Evolutionary conservation across 768 basidiomycete genomes (phyloP), one percentile per base, ranked within the genome.

Genomic region (Mycena polygramma): DNA sequence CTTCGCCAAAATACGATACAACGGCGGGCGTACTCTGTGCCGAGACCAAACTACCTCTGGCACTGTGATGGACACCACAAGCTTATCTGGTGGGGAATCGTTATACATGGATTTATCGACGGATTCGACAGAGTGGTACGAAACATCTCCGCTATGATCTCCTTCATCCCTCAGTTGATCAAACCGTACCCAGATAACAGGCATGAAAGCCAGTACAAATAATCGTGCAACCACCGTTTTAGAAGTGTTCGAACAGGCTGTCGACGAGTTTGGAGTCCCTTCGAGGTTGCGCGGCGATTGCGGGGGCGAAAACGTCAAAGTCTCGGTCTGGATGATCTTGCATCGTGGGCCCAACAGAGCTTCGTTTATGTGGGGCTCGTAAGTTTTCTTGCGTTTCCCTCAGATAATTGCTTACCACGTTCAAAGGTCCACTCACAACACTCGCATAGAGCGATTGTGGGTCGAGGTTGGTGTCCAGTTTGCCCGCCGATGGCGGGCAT

Each of bases 41-140:
- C 66, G 11, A 55, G 71, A 15, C 75, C 77, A 24, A 75, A 77
- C 66, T 69, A 69, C 8, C 63, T 75, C 1, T 78, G 77, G 77
- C 77, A 78, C 30, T 46, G 75, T 20, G 45, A 46, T 19, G 45
- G 45, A 46, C 45, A 46, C 19, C 45, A 46, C 7, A 78, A 76
- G 51, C 53, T 79, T 7, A 78, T 79, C 55, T 65, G 49, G 7
- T 80, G 76, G 75, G 77, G 77, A n/a, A 51, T 51, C 2, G 49
- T 51, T 2, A 51, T 51, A 9, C 49, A 51, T 24, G 49, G 49
- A 9, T 51, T 51, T 51, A 26, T 51, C 17, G 45, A 46, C 17
- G 45, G 45, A 7, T 46, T 17, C 19, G 14, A 19, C 45, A 15
- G 45, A 46, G 19, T 19, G 45, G 45, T 46, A 46, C 7, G 45